Conservation (phyloP, 1,139 yeast genomes). For the Hyphopichia fennica region DNA sequence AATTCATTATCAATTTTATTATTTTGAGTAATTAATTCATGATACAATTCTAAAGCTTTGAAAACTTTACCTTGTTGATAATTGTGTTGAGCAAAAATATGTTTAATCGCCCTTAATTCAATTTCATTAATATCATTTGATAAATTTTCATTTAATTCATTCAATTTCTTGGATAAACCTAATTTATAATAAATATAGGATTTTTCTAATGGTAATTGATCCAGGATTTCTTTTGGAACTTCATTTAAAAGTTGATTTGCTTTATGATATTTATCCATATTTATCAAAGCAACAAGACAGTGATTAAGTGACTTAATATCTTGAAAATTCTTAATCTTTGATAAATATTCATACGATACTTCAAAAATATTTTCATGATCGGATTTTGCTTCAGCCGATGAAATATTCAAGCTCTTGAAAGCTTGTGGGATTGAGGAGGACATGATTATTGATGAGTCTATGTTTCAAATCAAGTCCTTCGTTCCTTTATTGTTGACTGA, state of each 20-base stretch:
- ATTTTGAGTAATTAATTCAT: slow-evolving; percentile 44
- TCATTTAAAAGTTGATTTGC: slow-evolving; percentile 52
- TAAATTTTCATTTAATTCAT: slow-evolving; percentile 34
- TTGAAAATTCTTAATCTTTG: slow-evolving; percentile 39
- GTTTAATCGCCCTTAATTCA: slow-evolving; percentile 55
- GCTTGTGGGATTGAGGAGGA: slow-evolving; percentile 45
- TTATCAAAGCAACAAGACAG: slow-evolving; percentile 68
- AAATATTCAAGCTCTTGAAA: slow-evolving; percentile 40
- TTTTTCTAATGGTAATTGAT: slow-evolving; percentile 51
- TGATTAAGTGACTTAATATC: slow-evolving; percentile 58
- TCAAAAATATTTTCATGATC: slow-evolving; percentile 43
- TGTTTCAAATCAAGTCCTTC: too few relatives aligned
- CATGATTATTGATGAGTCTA: slow-evolving; percentile 23
- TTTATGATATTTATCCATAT: slow-evolving; percentile 63
- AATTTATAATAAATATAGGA: slow-evolving; percentile 73
- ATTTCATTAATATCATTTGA: slow-evolving; percentile 21
- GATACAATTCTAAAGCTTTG: slow-evolving; percentile 57
- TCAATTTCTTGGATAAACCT: slow-evolving; percentile 45
- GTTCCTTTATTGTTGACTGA: too few relatives aligned
- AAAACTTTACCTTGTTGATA: slow-evolving; percentile 64
- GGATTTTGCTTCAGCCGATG: slow-evolving; percentile 21
- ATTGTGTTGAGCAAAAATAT: slow-evolving; percentile 79
- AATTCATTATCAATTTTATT: slow-evolving; percentile 34
- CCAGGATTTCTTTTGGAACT: slow-evolving; percentile 34
- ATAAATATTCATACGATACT: slow-evolving; percentile 43